Percentiles rank a stretch among this genome's conserved stretches.
These are phyloP conservation scores for Torulaspora indica DNA, from an alignment of 805 yeast species.

Conservation along the genomic window DNA sequence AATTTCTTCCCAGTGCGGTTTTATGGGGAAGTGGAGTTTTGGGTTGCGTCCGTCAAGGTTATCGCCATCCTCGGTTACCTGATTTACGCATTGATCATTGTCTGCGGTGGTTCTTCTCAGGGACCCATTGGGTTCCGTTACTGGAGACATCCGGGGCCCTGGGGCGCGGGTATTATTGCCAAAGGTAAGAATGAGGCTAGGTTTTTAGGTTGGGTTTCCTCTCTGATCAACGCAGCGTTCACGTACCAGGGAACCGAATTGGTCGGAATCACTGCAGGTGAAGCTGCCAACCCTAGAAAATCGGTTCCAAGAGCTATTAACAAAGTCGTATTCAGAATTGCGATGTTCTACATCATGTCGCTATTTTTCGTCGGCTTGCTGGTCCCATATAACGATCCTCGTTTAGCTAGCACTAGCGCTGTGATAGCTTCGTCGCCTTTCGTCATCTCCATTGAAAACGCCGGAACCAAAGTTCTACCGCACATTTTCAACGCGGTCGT, in stretches of 20 bases:
- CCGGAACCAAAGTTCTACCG: slow-evolving; percentile 64
- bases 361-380: slow-evolving; percentile 60
- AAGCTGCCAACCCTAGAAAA: slow-evolving; percentile 60
- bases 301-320: slow-evolving; percentile 65
- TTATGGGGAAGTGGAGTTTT: slow-evolving; percentile 56
- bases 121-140: slow-evolving; percentile 62
- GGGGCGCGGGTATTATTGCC: slow-evolving; percentile 54
- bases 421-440: slow-evolving; percentile 59
- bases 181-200: slow-evolving; percentile 41
- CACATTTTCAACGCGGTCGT: slow-evolving; percentile 70
- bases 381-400: slow-evolving; percentile 58
- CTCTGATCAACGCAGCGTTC: slow-evolving; percentile 52
- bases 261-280: slow-evolving; percentile 57
- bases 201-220: slow-evolving; percentile 51
- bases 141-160: slow-evolving; percentile 65
- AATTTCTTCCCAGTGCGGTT: slow-evolving; percentile 52
- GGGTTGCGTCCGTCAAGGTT: slow-evolving; percentile 52
- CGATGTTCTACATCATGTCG: slow-evolving; percentile 55
- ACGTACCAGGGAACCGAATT: slow-evolving; percentile 58
- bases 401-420: slow-evolving; percentile 34
- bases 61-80: slow-evolving; percentile 53
- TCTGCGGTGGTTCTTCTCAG: slow-evolving; percentile 51
- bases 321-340: slow-evolving; percentile 59
- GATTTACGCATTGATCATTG: slow-evolving; percentile 50
- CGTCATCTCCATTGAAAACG: slow-evolving; percentile 58